Conservation (phyloP, 345 rosid genomes). For the Trapa incisa region DNA sequence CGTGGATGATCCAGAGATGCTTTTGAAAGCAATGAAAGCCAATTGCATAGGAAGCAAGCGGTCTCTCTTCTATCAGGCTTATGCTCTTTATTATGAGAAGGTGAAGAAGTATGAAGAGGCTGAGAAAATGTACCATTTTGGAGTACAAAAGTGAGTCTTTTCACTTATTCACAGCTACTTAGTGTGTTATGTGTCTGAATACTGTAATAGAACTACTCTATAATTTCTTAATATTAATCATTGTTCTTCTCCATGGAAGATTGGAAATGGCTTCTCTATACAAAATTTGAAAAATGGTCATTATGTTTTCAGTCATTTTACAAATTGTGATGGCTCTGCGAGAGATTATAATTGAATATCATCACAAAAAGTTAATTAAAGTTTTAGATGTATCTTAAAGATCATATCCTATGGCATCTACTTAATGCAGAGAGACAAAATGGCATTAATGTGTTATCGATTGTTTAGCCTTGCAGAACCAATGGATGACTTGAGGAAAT, state of each 20-base stretch:
- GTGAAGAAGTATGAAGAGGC: slow-evolving; percentile 72
- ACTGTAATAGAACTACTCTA: neutral
- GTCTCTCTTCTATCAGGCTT: slow-evolving; percentile 79
- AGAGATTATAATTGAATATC: neutral
- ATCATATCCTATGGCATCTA: neutral
- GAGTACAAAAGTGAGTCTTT: slow-evolving; percentile 62
- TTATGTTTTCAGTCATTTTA: too few relatives aligned
- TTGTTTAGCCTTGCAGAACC: slow-evolving; percentile 78
- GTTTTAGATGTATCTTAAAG: neutral
- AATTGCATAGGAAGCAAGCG: slow-evolving; percentile 54
- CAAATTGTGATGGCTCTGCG: neutral
- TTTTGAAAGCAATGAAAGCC: slow-evolving; percentile 64
- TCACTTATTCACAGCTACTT: neutral
- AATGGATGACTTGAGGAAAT: slow-evolving; percentile 63
- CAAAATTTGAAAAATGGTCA: too few relatives aligned
- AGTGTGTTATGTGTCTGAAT: neutral
- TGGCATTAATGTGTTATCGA: neutral
- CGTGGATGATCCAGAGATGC: slow-evolving; percentile 63
- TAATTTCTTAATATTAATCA: neutral
- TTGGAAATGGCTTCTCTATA: too few relatives aligned
- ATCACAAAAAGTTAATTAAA: neutral
- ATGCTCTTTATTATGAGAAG: slow-evolving; percentile 83
- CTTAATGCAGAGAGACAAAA: neutral
- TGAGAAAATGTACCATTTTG: slow-evolving; percentile 76
- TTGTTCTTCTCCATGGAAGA: too few relatives aligned